Evolutionary conservation across 768 basidiomycete species (phyloP), one percentile per base, ranked within the genome.

Genomic region (Podaxis rugospora): DNA sequence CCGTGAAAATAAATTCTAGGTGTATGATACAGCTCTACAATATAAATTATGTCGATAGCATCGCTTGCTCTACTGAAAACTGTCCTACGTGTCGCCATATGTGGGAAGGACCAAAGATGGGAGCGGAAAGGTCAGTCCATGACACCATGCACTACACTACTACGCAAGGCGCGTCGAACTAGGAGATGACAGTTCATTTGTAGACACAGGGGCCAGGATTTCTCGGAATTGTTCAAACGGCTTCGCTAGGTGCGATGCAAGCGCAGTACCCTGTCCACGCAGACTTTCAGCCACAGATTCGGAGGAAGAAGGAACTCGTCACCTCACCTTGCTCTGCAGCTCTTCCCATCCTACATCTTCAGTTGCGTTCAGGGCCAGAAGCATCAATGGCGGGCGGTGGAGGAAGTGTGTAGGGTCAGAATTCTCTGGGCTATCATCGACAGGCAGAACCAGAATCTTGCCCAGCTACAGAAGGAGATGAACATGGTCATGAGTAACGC

Each of bases 291-390:
- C 25, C 62, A 56, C 56, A 46, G 3, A 47, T 39, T 37, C 36
- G 51, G 44, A 27, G 32, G 59, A 58, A 11, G 62, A 23, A 44
- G 44, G 14, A 13, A 16, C 16, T 66, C 79, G 32, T 32, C 32
- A 32, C 32, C 7, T 21, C 61, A 88, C 90, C 80, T 87, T 91
- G 64, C 69, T 60, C 55, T 85, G 79, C 57, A 92, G 76, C 57
- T 81, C 79, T 25, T 83, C 83, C 89, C 88, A 92, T n/a, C 84
- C 81, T 5, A 86, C 82, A 49, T 70, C 74, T 42, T 81, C 71
- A 21, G 83, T 81, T 36, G 86, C 79, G 63, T 88, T 90, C 63
- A 92, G 72, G 2, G 85, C 89, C 47, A 92, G 77, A 50, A 93
- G 74, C 82, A 92, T 78, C 57, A 89, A 64, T 9, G 90, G 90